Evolutionary conservation across 164 flowering plant species (phyloP), one percentile per base, ranked within the genome.

Genomic region (Liriodendron chinense): DNA sequence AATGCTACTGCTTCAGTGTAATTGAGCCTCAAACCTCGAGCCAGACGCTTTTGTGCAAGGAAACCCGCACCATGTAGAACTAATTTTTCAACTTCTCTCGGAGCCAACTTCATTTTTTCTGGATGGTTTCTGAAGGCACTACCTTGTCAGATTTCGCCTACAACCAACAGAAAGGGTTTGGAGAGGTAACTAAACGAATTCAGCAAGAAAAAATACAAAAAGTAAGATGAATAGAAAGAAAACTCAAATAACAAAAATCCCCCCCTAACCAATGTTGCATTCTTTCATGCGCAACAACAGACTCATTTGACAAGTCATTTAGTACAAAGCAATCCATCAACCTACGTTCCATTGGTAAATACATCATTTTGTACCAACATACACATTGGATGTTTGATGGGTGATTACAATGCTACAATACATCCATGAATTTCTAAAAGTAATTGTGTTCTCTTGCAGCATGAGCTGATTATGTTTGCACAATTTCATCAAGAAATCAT

Each of bases 11-110:
- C 90, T 85, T 96, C 99, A 22, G 90, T 75, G 80, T 91, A 87
- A 80, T 94, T 96, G 25, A 96, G 98, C 83, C 84, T 75, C 59
- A 86, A 73, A 2, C 97, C 99, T 24, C 94, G 92, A 77, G 98
- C 98, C 20, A 96, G 90, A 72, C 96, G 98, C 87, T 96, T 96
- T 80, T 96, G 99, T 0, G 98, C 99, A 12, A 96, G 90, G 74
- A 81, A 87, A 26, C 99, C 99, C 69, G 96, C 96, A 71, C 85
- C 83, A 63, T 93, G 96, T 18, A 94, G 89, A 72, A 84, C 78
- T 72, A 94, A 77, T 75, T 93, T 96, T 80, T 96, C 98, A 8
- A 85, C 85, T 77, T 96, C 99, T 82, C 97, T 89, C 6, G 97
- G 99, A 21, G 81, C 76, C 87, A 94, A 80, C 74, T 87, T 94